These are phyloP conservation scores for Canavalia ensiformis DNA, from an alignment of 306 rosid genomes.

Conservation along the genomic window DNA sequence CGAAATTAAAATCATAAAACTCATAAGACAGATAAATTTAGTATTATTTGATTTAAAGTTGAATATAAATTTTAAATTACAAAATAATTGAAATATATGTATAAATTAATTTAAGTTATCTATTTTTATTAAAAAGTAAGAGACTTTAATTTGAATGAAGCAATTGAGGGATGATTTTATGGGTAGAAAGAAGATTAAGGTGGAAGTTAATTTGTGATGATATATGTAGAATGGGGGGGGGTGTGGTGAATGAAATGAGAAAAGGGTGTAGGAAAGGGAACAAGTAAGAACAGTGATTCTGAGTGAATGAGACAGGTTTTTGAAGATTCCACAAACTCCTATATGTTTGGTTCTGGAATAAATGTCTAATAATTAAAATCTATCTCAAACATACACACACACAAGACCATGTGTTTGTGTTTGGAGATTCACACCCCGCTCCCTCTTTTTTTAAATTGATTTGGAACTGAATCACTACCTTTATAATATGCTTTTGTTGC, in stretches of 20 bases:
- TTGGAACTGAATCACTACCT: slow-evolving; percentile 34
- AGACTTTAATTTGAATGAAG: not conserved
- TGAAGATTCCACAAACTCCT: slow-evolving; percentile 20
- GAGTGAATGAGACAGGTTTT: slow-evolving; percentile 27
- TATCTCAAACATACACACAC: slow-evolving; percentile 2
- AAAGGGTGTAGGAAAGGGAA: not conserved
- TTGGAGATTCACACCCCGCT: slow-evolving; percentile 20
- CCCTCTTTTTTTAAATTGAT: not conserved
- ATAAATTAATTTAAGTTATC: too few species aligned
- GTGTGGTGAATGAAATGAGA: slow-evolving; percentile 6
- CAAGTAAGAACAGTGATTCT: slow-evolving; percentile 12
- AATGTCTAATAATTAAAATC: slow-evolving; percentile 39
- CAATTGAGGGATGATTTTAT: not conserved
- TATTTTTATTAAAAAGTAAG: too few species aligned
- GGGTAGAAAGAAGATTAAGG: too few species aligned
- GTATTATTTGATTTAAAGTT: too few species aligned
- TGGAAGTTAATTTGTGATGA: not conserved
- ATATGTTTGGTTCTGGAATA: slow-evolving; percentile 45
- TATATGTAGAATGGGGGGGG: not conserved
- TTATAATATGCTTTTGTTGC: slow-evolving; percentile 37
- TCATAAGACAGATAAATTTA: too few species aligned
- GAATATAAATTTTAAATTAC: too few species aligned
- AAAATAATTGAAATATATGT: too few species aligned
- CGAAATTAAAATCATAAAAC: not conserved
- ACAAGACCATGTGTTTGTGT: slow-evolving; percentile 40